Base-by-base conservation (phyloP, 495 filamentous ascomycete genomes). In the Sabuloglossum arenarium region DNA sequence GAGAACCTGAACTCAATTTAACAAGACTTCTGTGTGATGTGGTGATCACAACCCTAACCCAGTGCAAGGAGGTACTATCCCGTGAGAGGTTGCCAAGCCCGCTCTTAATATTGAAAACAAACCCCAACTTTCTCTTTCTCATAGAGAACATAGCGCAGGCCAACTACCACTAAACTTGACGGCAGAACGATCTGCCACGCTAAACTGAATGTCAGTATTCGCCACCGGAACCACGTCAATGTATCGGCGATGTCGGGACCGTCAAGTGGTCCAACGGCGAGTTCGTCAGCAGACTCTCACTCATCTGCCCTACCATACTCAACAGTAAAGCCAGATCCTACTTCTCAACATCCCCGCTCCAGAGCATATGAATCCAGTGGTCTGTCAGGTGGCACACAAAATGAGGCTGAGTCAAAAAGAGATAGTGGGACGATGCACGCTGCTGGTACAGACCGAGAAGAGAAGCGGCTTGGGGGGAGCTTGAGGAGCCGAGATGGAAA, bases 201-300 rank as follows among this genome's bases (percentile, higher is more conserved):
- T 37, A 28, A 16, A 5, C 1, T 23, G 47, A 51, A 51, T 29
- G 47, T 6, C 16, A 28, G 24, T 30, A 30, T 19, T 10, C 16
- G 24, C 1, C 11, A 23, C 14, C 27, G 24, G 14, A 28, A 6
- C 28, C 5, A 30, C 28, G 28, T 29, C 25, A 28, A 56, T 56
- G 55, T 24, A 16, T 46, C 32, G n/a, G 31, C 55, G 16, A 56
- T 56, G 55, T 56, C 55, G 29, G 34, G 55, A 23, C 42, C 42
- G 42, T 46, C 55, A 25, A 47, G 24, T 39, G 28, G 39, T 39
- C 55, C 37, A 47, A 56, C 55, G n/a, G 23, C 34, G 32, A 50
- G 34, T 11, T 56, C 54, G 5, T 56, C 54, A 46, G 25, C 55
- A 46, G 37, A 42, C 12, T 56, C 55, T 12, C 55, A 56, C 21